Percentiles rank a stretch among this genome's conserved stretches.
Conservation (phyloP, 768 basidiomycete genomes). For the Mycena chlorophos region DNA sequence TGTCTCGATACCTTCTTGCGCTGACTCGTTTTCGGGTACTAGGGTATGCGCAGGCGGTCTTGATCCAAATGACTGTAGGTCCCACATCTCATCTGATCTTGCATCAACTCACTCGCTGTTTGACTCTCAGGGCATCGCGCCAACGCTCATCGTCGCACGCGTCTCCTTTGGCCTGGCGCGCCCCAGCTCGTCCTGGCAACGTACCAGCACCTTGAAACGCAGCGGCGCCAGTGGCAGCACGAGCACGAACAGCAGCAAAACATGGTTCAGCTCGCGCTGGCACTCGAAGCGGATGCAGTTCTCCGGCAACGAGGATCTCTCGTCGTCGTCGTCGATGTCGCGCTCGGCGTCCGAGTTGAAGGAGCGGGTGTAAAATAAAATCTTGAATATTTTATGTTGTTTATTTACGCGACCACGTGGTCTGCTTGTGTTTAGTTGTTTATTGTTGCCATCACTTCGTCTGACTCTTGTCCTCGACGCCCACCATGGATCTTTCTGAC, state of each 20-base stretch:
- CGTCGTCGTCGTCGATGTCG: background rate
- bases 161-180: conserved; percentile 15
- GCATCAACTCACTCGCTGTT: background rate
- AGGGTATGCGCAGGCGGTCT: conserved; percentile 10
- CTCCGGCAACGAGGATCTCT: conserved; percentile 14
- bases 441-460: background rate
- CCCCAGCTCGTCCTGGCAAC: conserved; percentile 19
- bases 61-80: conserved; percentile 13
- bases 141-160: conserved; percentile 17
- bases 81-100: no score
- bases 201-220: conserved; percentile 6
- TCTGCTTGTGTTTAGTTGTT: background rate
- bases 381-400: background rate
- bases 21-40: no score
- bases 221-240: background rate
- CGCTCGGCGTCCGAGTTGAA: conserved; percentile 3
- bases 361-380: background rate
- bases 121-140: conserved; percentile 14
- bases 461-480: background rate
- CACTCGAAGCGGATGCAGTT: conserved; percentile 10
- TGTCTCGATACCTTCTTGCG: no score
- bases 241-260: background rate
- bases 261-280: background rate
- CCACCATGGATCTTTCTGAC: background rate
- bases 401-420: background rate